Evolutionary conservation across 1,139 yeast species (phyloP).

Genomic region (Suhomyces chickasaworum): DNA sequence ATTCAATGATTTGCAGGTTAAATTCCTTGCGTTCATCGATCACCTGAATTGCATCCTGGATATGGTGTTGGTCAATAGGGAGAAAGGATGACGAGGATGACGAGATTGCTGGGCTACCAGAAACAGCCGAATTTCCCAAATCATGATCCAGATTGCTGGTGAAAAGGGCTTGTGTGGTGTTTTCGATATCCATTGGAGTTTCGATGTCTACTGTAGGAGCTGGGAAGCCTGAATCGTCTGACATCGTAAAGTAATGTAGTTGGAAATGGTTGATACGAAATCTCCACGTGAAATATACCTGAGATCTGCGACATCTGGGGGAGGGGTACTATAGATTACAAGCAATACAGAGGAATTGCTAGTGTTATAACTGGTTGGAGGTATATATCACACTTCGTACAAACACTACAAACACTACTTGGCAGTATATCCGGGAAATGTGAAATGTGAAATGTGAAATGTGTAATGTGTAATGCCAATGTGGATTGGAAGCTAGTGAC

Average conservation of each 20-base stretch:
- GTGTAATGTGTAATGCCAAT: too few species aligned
- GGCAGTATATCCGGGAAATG: too few species aligned
- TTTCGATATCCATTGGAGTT: slow-evolving; percentile 3
- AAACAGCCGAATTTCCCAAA: background rate
- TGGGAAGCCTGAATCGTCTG: slow-evolving; percentile 12
- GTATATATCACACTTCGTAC: background rate
- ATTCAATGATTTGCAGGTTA: slow-evolving; percentile 42
- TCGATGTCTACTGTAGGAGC: slow-evolving; percentile 14
- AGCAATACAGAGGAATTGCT: too few species aligned
- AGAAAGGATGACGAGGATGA: slow-evolving; percentile 46
- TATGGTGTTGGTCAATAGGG: slow-evolving; percentile 35
- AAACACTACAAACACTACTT: too few species aligned
- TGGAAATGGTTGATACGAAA: background rate
- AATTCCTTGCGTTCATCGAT: slow-evolving; percentile 77
- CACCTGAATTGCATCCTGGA: slow-evolving; percentile 64
- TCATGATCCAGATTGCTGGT: background rate
- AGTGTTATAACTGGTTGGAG: background rate
- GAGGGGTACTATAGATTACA: too few species aligned
- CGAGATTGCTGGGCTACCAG: slow-evolving; percentile 12
- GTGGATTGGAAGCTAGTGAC: too few species aligned
- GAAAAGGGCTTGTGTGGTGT: background rate
- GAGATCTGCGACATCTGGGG: slow-evolving; percentile 4
- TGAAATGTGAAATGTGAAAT: too few species aligned
- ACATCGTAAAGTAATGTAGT: slow-evolving; percentile 9
- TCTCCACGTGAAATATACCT: slow-evolving; percentile 5